phyloP scores from a whole-genome alignment of 352 stramenopile genomes.

The Phytophthora crassamura region DNA sequence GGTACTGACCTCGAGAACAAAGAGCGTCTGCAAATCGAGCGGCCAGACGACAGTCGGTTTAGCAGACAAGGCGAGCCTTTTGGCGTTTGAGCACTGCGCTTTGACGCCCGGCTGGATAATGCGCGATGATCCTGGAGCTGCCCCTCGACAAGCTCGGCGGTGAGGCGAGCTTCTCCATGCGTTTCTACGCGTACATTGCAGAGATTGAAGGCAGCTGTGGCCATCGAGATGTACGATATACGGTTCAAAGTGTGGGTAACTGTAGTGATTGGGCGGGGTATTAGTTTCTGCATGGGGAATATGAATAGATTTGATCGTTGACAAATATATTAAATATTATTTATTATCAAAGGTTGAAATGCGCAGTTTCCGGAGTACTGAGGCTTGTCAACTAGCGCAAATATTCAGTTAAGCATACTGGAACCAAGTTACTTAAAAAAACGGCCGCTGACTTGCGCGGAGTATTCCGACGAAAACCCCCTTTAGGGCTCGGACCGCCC shows the following conservation, averaged over 20 bases:
- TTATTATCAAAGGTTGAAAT: background rate
- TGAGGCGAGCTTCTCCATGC: conserved; percentile 17
- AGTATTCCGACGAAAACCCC: conserved; percentile 10
- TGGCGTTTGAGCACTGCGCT: conserved; percentile 20
- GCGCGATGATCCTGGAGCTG: background rate
- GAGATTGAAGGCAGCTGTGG: conserved; percentile 10
- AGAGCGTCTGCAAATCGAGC: conserved; percentile 36
- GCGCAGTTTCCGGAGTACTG: background rate
- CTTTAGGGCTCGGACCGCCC: conserved; percentile 15
- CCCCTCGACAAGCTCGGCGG: conserved; percentile 17
- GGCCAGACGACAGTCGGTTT: conserved; percentile 21
- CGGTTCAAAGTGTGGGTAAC: background rate
- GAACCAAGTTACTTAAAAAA: conserved; percentile 16
- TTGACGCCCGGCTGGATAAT: conserved; percentile 20
- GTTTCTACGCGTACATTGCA: conserved; percentile 13
- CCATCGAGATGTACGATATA: background rate
- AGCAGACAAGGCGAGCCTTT: conserved; percentile 18
- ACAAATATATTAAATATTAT: background rate
- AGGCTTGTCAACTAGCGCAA: conserved; percentile 20
- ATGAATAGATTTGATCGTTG: background rate
- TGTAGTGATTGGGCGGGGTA: background rate
- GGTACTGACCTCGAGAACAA: conserved; percentile 21
- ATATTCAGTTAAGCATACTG: conserved; percentile 14
- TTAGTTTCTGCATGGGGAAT: too few species aligned
- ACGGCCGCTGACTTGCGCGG: conserved; percentile 4